A percentile compares a stretch with the other conserved stretches of the same genome.
These are phyloP conservation scores for Bruguiera parviflora DNA, from an alignment of 345 rosid genomes.

Conservation along the genomic window DNA sequence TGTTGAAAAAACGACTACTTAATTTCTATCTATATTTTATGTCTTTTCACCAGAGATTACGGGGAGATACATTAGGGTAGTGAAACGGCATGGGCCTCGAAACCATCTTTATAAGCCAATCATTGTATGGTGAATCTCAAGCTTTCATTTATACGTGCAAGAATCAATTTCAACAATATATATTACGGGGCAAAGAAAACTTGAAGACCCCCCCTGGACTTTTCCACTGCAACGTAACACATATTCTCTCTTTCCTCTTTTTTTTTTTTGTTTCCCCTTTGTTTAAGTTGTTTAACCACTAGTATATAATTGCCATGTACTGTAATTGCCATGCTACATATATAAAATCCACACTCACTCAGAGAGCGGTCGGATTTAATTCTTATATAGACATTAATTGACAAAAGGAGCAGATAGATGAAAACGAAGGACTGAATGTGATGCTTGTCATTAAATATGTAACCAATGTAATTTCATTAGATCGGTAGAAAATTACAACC, in stretches of 20 bases:
- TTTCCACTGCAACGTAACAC: conserved; percentile 17
- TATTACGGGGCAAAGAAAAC: conserved; percentile 13
- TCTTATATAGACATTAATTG: conserved; percentile 8
- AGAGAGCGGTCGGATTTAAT: no score
- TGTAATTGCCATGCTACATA: no score
- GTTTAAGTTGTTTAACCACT: neutral
- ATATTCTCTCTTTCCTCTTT: neutral
- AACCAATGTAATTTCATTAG: conserved; percentile 6
- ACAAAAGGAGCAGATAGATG: neutral
- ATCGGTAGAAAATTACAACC: conserved; percentile 24
- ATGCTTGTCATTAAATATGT: conserved; percentile 13
- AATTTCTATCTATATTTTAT: neutral
- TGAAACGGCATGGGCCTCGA: conserved; percentile 24
- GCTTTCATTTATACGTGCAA: neutral
- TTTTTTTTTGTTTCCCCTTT: conserved; percentile 5
- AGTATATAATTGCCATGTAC: neutral
- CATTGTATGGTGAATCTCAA: conserved; percentile 25
- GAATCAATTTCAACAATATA: conserved; percentile 15
- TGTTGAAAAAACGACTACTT: no score
- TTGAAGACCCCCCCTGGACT: conserved; percentile 18
- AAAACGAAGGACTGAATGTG: conserved; percentile 27
- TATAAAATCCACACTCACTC: no score
- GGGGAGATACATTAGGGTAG: conserved; percentile 9
- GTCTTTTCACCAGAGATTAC: conserved; percentile 10
- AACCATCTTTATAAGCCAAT: conserved; percentile 15